Percentiles rank a stretch among this genome's conserved stretches.
Conservation (phyloP, 2,329 filamentous ascomycete species). For the Didymella pinodella region DNA sequence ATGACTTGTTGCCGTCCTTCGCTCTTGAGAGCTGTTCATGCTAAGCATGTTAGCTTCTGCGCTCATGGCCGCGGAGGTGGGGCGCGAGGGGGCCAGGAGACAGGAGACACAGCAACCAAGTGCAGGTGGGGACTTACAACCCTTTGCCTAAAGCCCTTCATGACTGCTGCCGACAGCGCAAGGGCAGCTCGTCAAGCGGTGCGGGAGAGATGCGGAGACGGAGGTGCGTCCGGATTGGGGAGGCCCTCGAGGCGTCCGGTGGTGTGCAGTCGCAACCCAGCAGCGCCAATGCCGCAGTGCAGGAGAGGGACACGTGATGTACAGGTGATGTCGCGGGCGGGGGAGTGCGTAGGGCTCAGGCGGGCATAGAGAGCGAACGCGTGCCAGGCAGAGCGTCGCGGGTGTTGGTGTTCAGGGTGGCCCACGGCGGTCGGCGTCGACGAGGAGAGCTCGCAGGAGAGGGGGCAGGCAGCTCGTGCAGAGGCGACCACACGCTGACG, state of each 20-base stretch:
- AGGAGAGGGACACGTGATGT: constrained; percentile 28
- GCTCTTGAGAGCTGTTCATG: constrained; percentile 88
- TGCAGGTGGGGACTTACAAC: constrained; percentile 72
- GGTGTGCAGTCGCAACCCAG: constrained; percentile 27
- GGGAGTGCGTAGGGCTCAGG: constrained; percentile 34
- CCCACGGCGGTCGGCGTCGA: constrained; percentile 35
- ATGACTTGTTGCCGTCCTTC: constrained; percentile 80
- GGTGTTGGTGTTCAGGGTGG: constrained; percentile 37
- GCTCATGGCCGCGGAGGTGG: constrained; percentile 37
- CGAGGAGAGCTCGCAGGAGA: constrained; percentile 35
- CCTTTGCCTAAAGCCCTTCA: constrained; percentile 98
- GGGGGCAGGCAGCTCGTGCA: constrained; percentile 34
- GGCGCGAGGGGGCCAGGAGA: constrained; percentile 29
- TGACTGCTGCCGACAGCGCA: constrained; percentile 65
- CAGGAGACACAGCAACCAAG: constrained; percentile 26
- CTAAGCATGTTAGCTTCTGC: constrained; percentile 62
- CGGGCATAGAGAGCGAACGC: constrained; percentile 42
- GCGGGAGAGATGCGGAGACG: constrained; percentile 39
- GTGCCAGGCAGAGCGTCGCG: constrained; percentile 38
- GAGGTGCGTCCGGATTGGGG: constrained; percentile 26
- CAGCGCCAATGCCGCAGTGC: constrained; percentile 37
- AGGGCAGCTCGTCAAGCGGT: constrained; percentile 39
- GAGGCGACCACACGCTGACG: constrained; percentile 31
- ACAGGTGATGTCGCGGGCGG: constrained; percentile 25
- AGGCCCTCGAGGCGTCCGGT: background rate